These are phyloP conservation scores for Beauveria varroae DNA, from an alignment of 2,329 filamentous ascomycete species.

Conservation along the genomic window DNA sequence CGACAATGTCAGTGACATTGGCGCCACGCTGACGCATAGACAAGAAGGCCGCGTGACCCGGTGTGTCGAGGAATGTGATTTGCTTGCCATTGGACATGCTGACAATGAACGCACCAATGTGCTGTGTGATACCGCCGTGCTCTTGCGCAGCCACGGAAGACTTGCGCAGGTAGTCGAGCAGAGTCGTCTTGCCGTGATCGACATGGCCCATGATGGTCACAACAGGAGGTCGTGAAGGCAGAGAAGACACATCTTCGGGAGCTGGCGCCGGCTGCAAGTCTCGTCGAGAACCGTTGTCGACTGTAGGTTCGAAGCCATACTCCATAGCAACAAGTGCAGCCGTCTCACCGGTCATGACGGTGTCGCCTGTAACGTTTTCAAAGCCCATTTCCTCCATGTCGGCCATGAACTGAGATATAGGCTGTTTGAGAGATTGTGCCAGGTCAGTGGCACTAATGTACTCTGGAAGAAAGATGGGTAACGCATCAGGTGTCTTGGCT, in stretches of 20 bases:
- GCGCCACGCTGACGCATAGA: slow-evolving; percentile 94
- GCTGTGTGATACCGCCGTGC: slow-evolving; percentile 95
- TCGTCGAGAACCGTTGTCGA: slow-evolving; percentile 56
- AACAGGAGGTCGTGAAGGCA: slow-evolving; percentile 78
- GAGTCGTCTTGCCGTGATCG: slow-evolving; percentile 95
- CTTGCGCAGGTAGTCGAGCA: slow-evolving; percentile 87
- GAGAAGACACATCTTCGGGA: slow-evolving; percentile 56
- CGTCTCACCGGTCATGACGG: slow-evolving; percentile 84
- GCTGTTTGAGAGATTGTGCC: slow-evolving; percentile 65
- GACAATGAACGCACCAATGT: slow-evolving; percentile 96
- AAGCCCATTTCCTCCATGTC: slow-evolving; percentile 85
- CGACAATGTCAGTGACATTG: slow-evolving; percentile 92
- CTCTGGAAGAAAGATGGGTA: slow-evolving; percentile 70
- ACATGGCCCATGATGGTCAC: slow-evolving; percentile 99
- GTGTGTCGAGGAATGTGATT: slow-evolving; percentile 95
- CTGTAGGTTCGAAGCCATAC: slow-evolving; percentile 81
- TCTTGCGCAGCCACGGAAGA: slow-evolving; percentile 86
- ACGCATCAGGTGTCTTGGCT: slow-evolving; percentile 36
- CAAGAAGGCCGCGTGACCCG: slow-evolving; percentile 90
- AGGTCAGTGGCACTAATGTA: slow-evolving; percentile 85
- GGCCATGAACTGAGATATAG: slow-evolving; percentile 60
- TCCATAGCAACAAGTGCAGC: slow-evolving; percentile 86
- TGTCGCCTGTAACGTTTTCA: slow-evolving; percentile 72
- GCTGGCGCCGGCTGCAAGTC: slow-evolving; percentile 67
- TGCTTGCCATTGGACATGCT: slow-evolving; percentile 76